A percentile compares a stretch with the other conserved stretches of the same genome.
Conservation (phyloP, 2,329 filamentous ascomycete species). For the Epichloe gansuensis region DNA sequence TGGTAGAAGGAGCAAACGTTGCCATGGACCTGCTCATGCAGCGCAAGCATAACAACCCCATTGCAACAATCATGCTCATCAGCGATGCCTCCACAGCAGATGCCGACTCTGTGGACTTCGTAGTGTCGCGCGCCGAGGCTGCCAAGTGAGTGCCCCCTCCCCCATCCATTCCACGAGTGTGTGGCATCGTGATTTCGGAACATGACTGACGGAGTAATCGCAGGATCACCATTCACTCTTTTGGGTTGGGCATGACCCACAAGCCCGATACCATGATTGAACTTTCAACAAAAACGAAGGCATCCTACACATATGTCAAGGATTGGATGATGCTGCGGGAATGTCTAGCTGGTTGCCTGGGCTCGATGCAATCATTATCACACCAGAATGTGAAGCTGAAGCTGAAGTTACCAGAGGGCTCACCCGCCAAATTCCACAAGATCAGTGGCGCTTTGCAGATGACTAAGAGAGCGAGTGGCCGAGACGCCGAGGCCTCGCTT, state of each 20-base stretch:
- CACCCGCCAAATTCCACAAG: constrained; percentile 95
- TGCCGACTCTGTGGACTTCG: constrained; percentile 91
- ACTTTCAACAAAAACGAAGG: constrained; percentile 87
- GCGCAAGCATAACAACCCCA: constrained; percentile 86
- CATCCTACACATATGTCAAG: constrained; percentile 95
- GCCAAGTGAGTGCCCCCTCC: constrained; percentile 56
- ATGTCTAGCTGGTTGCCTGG: constrained; percentile 85
- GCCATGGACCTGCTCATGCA: constrained; percentile 99
- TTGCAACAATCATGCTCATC: constrained; percentile 91
- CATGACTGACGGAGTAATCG: neutral
- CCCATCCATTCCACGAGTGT: no score
- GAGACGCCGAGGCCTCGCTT: constrained; percentile 83
- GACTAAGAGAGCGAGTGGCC: constrained; percentile 87
- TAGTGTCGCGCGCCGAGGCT: constrained; percentile 89
- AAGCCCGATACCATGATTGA: constrained; percentile 99
- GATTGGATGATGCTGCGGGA: constrained; percentile 99
- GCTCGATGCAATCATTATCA: constrained; percentile 84
- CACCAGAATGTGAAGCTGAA: constrained; percentile 97
- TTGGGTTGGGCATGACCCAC: constrained; percentile 90
- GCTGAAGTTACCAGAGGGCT: constrained; percentile 86
- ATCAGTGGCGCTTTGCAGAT: constrained; percentile 94
- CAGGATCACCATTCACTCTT: constrained; percentile 89
- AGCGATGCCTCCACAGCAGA: constrained; percentile 95
- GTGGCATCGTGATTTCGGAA: no score
- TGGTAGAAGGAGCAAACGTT: constrained; percentile 93